Percentiles rank a stretch among this genome's conserved stretches.
Conservation (phyloP, 305 asterid genomes). For the Fraxinus ornus region DNA sequence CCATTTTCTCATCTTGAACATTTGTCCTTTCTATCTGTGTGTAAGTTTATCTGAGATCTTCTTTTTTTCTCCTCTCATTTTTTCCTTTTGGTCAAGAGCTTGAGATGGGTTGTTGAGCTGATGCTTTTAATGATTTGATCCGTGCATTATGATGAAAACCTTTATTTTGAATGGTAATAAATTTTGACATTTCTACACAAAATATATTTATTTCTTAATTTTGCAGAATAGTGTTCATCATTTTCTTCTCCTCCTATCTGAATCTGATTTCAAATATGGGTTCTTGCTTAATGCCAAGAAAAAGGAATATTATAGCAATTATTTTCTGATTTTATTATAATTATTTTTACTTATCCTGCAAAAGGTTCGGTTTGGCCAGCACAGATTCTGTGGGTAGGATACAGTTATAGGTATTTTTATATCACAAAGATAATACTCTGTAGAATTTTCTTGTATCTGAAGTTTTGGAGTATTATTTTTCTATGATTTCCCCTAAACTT, state of each 20-base stretch:
- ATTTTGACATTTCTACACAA: background rate
- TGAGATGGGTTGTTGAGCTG: constrained; percentile 30
- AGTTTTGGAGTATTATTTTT: constrained; percentile 5
- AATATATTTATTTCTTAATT: background rate
- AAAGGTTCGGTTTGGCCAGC: constrained; percentile 23
- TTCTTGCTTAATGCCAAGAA: constrained; percentile 26
- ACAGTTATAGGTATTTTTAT: constrained; percentile 21
- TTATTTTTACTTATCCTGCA: constrained; percentile 30
- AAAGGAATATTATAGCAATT: constrained; percentile 28
- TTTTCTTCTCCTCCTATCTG: constrained; percentile 23
- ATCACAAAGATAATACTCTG: background rate
- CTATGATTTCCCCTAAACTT: constrained; percentile 18
- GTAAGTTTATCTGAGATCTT: background rate
- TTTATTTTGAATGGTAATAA: constrained; percentile 2
- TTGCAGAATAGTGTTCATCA: constrained; percentile 2
- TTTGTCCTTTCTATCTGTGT: constrained; percentile 14
- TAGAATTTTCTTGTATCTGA: background rate
- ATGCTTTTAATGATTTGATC: constrained; percentile 25
- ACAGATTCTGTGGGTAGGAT: constrained; percentile 19
- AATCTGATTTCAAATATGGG: constrained; percentile 28
- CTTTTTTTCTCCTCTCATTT: background rate
- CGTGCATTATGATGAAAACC: background rate
- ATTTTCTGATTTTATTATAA: constrained; percentile 28
- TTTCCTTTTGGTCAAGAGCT: background rate
- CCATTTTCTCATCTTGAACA: constrained; percentile 10